Conservation (phyloP, 2,329 filamentous ascomycete species). For the Chrysoporthe deuterocubensis region DNA sequence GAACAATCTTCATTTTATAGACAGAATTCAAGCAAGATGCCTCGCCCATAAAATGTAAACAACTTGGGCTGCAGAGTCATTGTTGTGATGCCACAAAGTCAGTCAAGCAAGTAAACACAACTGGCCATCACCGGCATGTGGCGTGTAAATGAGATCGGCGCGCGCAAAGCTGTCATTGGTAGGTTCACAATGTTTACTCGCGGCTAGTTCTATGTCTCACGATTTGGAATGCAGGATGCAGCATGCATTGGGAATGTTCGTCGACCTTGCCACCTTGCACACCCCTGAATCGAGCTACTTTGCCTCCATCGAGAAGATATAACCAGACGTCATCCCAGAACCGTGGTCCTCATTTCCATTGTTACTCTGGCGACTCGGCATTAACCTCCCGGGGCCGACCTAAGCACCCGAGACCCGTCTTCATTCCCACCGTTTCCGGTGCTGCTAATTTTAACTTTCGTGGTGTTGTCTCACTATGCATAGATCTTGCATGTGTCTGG, state of each 20-base stretch:
- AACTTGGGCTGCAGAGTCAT: background rate
- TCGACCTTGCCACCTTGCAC: too few species aligned
- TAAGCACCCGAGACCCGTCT: background rate
- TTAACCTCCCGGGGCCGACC: background rate
- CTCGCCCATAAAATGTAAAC: background rate
- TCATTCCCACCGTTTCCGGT: background rate
- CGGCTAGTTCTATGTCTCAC: background rate
- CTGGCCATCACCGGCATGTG: slow-evolving; percentile 1
- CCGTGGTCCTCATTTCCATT: background rate
- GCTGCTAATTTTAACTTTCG: background rate
- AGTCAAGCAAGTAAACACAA: background rate
- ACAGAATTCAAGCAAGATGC: background rate
- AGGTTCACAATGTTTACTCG: too few species aligned
- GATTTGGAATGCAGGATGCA: background rate
- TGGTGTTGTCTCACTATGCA: background rate
- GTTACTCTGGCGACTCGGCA: slow-evolving; percentile 3
- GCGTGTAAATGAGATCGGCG: background rate
- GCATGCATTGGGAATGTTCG: too few species aligned
- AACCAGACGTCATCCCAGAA: background rate
- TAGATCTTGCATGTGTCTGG: background rate
- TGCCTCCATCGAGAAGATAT: background rate
- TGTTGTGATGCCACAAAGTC: background rate
- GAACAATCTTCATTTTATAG: background rate
- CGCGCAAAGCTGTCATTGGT: slow-evolving; percentile 1
- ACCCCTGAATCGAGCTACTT: background rate